Evolutionary conservation across 495 filamentous ascomycete species (phyloP), one percentile per base, ranked within the genome.

Genomic region (Aspergillus nidulans): DNA sequence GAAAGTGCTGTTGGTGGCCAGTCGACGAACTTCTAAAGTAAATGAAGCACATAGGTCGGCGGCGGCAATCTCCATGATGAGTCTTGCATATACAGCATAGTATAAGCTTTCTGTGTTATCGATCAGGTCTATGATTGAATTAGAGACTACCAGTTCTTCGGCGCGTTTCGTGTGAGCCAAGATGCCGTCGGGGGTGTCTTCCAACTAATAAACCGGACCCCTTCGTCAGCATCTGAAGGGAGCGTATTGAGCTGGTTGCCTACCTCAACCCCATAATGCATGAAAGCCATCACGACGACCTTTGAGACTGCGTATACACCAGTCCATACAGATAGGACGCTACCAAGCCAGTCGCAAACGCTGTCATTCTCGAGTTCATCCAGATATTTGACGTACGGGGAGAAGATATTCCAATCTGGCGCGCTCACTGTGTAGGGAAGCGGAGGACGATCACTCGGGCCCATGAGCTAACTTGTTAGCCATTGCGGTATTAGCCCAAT

Each of bases 231-330:
- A 21, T 43, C 7, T 39, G 34, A 40, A 16, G 13, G 16, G 15
- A 48, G 9, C 3, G n/a, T 16, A n/a, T 21, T 24, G 16, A 2
- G 28, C 26, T 2, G 18, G 16, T 13, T 19, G 52, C 60, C 9
- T 59, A 77, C 74, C 53, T 73, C 68, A 12, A 66, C 53, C 0
- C 66, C 70, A 44, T 69, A 77, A 16, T 60, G 60, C 42, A 69
- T 18, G 39, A 73, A 67, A 8, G 65, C 47, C n/a, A 62, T 63
- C 23, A 69, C 54, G 18, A 70, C 23, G 13, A 77, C 53, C 51
- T 77, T 77, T 18, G 70, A 65, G 46, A 70, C 48, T 7, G 67
- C 59, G 48, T 74, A 77, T 7, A 77, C 58, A 38, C 62, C 67
- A 23, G 34, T 13, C 34, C 67, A 69, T 4, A 74, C 63, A 4